Evolutionary conservation across 2,329 filamentous ascomycete species (phyloP), one percentile per base, ranked within the genome.

Genomic region (Aspergillus tubingensis): DNA sequence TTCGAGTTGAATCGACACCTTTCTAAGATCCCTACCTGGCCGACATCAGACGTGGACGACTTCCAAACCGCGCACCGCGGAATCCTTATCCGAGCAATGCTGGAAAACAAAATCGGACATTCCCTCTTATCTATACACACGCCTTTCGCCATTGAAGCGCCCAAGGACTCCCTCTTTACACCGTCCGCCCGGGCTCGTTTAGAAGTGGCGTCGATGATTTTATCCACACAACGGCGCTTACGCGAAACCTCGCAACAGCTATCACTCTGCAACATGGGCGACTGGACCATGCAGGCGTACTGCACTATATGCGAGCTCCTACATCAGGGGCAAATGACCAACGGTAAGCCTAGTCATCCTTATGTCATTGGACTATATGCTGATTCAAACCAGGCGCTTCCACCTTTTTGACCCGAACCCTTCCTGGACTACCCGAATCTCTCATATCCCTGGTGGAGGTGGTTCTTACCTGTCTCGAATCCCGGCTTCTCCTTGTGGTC

Each of bases 41-140:
- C 58, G 3, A 15, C 50, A 5, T 44, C 66, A 0, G 65, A 70
- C 2, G 23, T 63, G 6, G 66, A 60, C 13, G 68, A 72, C 25
- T 44, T 64, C 0, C 61, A 66, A 8, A 62, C 60, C 0, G 68
- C 72, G 23, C 68, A 72, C 23, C 74, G 73, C 54, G 56, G 72
- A 2, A 63, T 62, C 3, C 57, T 78, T 19, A 72, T 74, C 64
- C 74, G 71, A 54, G 65, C 73, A 1, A 65, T 75, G 10, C 63
- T 78, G 11, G 74, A 77, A 44, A 70, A 69, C 4, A 76, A 73
- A 56, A 59, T 78, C 13, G 70, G 71, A 5, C 75, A 77, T 5
- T 71, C 67, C 8, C 68, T 78, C 21, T 62, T 79, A n/a, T 76
- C 75, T 0, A 66, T 78, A 5, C 76, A 78, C 61, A 76, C 75